Percentiles rank a stretch among this genome's conserved stretches.
Conservation (phyloP, 129 eudicot genomes). For the Artemisia tridentata region DNA sequence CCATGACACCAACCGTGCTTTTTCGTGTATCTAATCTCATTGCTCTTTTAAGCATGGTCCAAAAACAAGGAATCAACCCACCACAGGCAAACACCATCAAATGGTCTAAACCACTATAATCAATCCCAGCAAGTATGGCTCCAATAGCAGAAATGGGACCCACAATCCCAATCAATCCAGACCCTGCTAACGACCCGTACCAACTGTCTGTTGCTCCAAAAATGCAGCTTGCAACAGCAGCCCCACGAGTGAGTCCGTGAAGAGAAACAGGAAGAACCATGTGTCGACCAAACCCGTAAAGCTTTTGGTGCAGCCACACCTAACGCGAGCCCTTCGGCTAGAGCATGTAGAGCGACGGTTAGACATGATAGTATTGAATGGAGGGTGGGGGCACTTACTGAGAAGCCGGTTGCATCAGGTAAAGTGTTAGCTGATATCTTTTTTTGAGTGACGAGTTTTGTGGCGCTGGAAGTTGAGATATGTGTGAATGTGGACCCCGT, state of each 20-base stretch:
- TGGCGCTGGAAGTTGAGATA: conserved; percentile 37
- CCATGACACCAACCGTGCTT: conserved; percentile 50
- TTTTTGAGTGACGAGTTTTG: conserved; percentile 47
- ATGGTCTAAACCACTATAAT: conserved; percentile 85
- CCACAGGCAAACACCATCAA: conserved; percentile 91
- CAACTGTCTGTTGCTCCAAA: conserved; percentile 91
- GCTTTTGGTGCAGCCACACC: conserved; percentile 99
- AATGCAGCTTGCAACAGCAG: conserved; percentile 91
- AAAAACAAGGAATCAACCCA: conserved; percentile 69
- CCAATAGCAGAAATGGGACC: conserved; percentile 90
- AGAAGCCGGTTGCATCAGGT: conserved; percentile 31
- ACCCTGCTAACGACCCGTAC: conserved; percentile 69
- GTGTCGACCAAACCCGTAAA: conserved; percentile 81
- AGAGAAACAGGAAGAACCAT: conserved; percentile 81
- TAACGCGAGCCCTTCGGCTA: conserved; percentile 88
- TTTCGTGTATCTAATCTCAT: conserved; percentile 54
- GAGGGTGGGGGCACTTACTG: conserved; percentile 66
- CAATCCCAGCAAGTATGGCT: conserved; percentile 76
- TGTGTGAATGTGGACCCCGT: conserved; percentile 59
- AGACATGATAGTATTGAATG: conserved; percentile 67
- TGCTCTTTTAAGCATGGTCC: conserved; percentile 63
- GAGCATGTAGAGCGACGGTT: conserved; percentile 75
- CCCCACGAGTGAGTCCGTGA: conserved; percentile 87
- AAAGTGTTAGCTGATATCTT: conserved; percentile 60
- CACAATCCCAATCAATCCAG: conserved; percentile 71